Evolutionary conservation across 108 stramenopile species (phyloP).

Genomic region (Conticribra weissflogii): DNA sequence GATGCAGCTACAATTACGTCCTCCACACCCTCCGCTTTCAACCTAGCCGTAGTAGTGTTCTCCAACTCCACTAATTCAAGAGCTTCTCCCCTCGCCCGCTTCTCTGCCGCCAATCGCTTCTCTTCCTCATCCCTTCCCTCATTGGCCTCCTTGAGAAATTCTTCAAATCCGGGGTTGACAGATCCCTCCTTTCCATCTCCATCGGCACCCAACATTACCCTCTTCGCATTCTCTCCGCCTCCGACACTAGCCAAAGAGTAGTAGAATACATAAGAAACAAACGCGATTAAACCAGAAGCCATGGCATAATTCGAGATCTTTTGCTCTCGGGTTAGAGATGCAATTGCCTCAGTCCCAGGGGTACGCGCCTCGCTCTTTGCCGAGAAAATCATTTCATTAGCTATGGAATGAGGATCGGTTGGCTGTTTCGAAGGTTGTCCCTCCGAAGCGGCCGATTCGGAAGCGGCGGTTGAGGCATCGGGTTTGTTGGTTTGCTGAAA

Average conservation of each 20-base stretch:
- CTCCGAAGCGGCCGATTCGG: constrained; percentile 1
- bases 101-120: constrained; percentile 15
- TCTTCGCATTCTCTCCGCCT: constrained; percentile 33
- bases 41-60: constrained; percentile 22
- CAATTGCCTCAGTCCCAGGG: constrained; percentile 42
- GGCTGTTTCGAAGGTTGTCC: not conserved
- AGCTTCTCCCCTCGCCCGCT: constrained; percentile 33
- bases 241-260: constrained; percentile 53
- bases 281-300: constrained; percentile 47
- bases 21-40: constrained; percentile 21
- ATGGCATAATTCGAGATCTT: constrained; percentile 50
- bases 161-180: constrained; percentile 38
- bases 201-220: constrained; percentile 1
- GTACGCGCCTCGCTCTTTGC: constrained; percentile 5
- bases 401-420: constrained; percentile 43
- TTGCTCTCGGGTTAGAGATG: constrained; percentile 35
- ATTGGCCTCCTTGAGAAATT: constrained; percentile 47
- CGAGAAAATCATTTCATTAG: constrained; percentile 40
- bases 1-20: constrained; percentile 26
- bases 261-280: constrained; percentile 51
- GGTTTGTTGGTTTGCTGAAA: not conserved
- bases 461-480: constrained; percentile 10
- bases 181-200: constrained; percentile 8
- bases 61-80: constrained; percentile 44
- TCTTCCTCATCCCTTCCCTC: constrained; percentile 30